phyloP scores from a whole-genome alignment of 257 asterid genomes.

The Datura wrightii region DNA sequence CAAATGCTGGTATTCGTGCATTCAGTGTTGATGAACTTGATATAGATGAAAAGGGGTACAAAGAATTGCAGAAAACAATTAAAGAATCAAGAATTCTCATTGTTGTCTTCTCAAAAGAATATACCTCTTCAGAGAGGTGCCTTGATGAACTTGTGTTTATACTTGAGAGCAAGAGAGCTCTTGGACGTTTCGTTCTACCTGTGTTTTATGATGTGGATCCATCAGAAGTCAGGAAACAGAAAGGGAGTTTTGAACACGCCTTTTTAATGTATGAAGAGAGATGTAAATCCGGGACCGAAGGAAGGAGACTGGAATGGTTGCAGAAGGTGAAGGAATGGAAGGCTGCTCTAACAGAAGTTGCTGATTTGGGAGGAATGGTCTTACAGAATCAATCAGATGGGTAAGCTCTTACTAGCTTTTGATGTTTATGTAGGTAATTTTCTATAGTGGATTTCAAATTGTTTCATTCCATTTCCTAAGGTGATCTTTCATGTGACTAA shows the following conservation, averaged over 20 bases:
- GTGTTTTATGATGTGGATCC: conserved; percentile 37
- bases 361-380: conserved; percentile 37
- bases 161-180: conserved; percentile 27
- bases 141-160: conserved; percentile 34
- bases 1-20: conserved; percentile 28
- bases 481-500: background rate
- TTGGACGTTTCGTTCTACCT: conserved; percentile 32
- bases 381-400: conserved; percentile 34
- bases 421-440: background rate
- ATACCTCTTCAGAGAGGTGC: conserved; percentile 33
- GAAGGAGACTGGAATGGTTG: conserved; percentile 14
- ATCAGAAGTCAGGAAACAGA: conserved; percentile 28
- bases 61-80: conserved; percentile 32
- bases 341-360: conserved; percentile 34
- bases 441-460: background rate
- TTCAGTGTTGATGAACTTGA: conserved; percentile 31
- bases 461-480: background rate
- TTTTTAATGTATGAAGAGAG: conserved; percentile 25
- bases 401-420: conserved; percentile 18
- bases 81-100: conserved; percentile 26
- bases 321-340: conserved; percentile 28
- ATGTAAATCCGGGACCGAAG: background rate
- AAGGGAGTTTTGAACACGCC: conserved; percentile 24
- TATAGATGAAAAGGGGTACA: conserved; percentile 16
- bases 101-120: conserved; percentile 29